Evolutionary conservation across 805 yeast species (phyloP).

Genomic region (Clavispora carvajalis): DNA sequence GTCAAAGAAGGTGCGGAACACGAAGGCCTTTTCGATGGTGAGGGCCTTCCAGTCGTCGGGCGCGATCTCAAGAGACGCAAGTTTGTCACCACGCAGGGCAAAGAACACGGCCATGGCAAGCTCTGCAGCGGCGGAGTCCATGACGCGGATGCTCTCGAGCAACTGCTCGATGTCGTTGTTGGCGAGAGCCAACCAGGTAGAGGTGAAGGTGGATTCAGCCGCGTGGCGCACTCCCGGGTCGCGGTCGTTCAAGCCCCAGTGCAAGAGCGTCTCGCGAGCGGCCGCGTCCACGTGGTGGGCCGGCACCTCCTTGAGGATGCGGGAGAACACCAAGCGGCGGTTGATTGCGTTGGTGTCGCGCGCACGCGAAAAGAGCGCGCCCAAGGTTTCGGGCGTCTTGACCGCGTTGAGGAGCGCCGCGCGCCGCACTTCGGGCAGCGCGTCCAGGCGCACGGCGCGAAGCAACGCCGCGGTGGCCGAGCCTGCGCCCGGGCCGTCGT

Average conservation of each 20-base stretch:
- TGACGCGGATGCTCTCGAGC: constrained; percentile 65
- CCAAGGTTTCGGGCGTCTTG: constrained; percentile 48
- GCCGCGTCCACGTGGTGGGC: constrained; percentile 40
- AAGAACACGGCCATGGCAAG: constrained; percentile 62
- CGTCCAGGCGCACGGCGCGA: constrained; percentile 64
- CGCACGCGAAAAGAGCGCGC: constrained; percentile 70
- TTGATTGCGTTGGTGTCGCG: constrained; percentile 70
- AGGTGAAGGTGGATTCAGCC: constrained; percentile 63
- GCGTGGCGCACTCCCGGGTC: constrained; percentile 70
- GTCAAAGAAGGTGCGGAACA: constrained; percentile 61
- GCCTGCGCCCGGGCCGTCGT: constrained; percentile 18
- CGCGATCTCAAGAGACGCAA: constrained; percentile 55
- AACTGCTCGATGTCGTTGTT: constrained; percentile 69
- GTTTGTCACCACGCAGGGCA: constrained; percentile 55
- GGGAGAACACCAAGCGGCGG: constrained; percentile 66
- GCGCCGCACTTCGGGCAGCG: constrained; percentile 83
- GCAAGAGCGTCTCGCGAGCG: constrained; percentile 60
- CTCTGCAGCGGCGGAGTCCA: constrained; percentile 63
- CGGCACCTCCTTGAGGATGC: constrained; percentile 62
- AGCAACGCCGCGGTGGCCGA: constrained; percentile 27
- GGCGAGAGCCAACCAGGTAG: constrained; percentile 65
- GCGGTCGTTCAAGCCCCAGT: constrained; percentile 86
- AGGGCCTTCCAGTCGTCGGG: constrained; percentile 63
- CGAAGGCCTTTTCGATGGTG: constrained; percentile 69
- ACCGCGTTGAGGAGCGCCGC: constrained; percentile 72